A percentile compares a stretch with the other conserved stretches of the same genome.
Conservation (phyloP, 305 asterid species). For the Rubia balearica region DNA sequence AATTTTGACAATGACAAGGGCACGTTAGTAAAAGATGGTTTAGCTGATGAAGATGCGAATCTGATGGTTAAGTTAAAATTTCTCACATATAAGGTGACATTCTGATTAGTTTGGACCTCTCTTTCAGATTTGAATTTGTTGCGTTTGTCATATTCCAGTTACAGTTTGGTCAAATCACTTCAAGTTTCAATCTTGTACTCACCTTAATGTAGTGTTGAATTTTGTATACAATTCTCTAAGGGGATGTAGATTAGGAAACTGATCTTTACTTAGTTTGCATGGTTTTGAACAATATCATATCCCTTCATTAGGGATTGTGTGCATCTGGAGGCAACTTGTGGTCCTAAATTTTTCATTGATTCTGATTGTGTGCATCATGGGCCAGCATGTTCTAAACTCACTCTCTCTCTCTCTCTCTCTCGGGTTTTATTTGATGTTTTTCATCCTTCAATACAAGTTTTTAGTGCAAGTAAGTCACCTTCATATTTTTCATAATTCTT, state of each 20-base stretch:
- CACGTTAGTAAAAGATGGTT: constrained; percentile 36
- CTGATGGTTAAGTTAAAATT: constrained; percentile 96
- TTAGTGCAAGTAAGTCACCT: background rate
- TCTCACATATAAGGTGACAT: constrained; percentile 83
- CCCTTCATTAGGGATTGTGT: background rate
- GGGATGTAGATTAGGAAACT: background rate
- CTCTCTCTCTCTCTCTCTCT: background rate
- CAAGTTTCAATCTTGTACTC: constrained; percentile 1
- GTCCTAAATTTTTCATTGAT: background rate
- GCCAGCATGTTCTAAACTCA: background rate
- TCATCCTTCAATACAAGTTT: background rate
- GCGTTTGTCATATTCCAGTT: constrained; percentile 4
- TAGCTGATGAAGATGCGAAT: constrained; percentile 99
- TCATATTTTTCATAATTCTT: background rate
- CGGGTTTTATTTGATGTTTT: background rate
- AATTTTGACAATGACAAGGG: constrained; percentile 30
- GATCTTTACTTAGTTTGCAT: background rate
- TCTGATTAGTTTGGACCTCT: background rate
- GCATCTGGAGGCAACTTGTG: constrained; percentile 3
- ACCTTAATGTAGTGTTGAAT: background rate
- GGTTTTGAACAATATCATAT: background rate
- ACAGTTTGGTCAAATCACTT: constrained; percentile 1
- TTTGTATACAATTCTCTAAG: background rate
- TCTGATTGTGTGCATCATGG: background rate
- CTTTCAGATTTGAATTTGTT: background rate